phyloP scores from a whole-genome alignment of 768 basidiomycete species.

The Mycena rosella region DNA sequence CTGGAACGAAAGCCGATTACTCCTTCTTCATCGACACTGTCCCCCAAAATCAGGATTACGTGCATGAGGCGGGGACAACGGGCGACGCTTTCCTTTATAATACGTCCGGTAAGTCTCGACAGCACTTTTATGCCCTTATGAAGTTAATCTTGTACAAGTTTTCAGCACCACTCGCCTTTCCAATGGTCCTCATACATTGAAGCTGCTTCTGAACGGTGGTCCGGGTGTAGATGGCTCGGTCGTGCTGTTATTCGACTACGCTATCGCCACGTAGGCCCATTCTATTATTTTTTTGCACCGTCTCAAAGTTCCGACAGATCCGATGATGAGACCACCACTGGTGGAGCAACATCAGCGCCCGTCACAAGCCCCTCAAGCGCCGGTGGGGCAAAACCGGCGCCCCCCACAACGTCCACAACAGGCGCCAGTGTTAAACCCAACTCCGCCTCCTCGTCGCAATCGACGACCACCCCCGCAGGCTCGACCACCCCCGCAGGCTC shows the following conservation, averaged over 20 bases:
- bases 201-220: conserved; percentile 20
- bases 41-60: conserved; percentile 11
- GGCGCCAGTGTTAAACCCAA: background rate
- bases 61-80: conserved; percentile 19
- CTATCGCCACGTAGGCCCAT: conserved; percentile 4
- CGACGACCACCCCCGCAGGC: background rate
- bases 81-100: conserved; percentile 21
- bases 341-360: background rate
- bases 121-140: background rate
- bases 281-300: background rate
- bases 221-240: conserved; percentile 14
- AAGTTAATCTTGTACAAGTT: background rate
- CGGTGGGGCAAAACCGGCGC: too few species aligned
- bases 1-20: conserved; percentile 22
- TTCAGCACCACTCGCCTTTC: conserved; percentile 13
- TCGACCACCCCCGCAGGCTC: background rate
- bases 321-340: conserved; percentile 7
- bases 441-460: background rate
- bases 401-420: background rate
- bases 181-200: conserved; percentile 12
- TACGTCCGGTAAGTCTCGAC: conserved; percentile 14
- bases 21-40: conserved; percentile 23
- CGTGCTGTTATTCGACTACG: conserved; percentile 19
- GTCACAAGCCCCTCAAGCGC: background rate
- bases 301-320: background rate